Base-by-base conservation (phyloP, 345 rosid species). In the Syzygium aqueum region DNA sequence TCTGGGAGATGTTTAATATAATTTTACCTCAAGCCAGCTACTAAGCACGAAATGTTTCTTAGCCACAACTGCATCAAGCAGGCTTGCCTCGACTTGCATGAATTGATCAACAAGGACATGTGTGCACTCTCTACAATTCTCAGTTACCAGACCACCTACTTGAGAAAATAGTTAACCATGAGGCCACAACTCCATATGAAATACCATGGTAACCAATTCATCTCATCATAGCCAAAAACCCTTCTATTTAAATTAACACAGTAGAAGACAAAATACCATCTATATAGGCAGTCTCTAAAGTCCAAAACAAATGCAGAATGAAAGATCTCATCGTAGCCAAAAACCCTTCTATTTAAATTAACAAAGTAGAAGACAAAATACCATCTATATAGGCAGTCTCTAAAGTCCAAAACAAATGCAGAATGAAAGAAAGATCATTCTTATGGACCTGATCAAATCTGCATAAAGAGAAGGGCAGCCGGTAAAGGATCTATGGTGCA, bases 21-120 rank as follows among this genome's bases (percentile, higher is more conserved):
- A 53, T 22, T 84, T 56, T 93, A 96, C 99, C 96, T 94, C 93
- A 87, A 93, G 93, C 98, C 98, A 97, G 84, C 92, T 91, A 52
- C 67, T 82, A 67, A 88, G 90, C 85, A 92, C 88, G 54, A 97
- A 83, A 53, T 94, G 92, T 89, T 95, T 96, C 89, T 90, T 93
- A 54, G 94, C 90, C 87, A 95, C 89, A 25, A 95, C 51, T 86
- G 95, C 99, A 90, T 95, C 93, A 85, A 96, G 85, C 33, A 96
- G 65, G 87, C 91, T 92, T 85, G 91, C 93, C 85, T 89, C 89
- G 27, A 95, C 90, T 89, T 92, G 93, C 89, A 90, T 89, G 85
- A 82, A 89, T 43, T 91, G 90, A 84, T 93, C 95, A 90, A 93
- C 89, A 85, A 97, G 90, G 78, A 96, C 92, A 90, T 96, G 98